A percentile compares a stretch with the other conserved stretches of the same genome.
phyloP scores from a whole-genome alignment of 306 rosid species.

The Rosa rugosa region DNA sequence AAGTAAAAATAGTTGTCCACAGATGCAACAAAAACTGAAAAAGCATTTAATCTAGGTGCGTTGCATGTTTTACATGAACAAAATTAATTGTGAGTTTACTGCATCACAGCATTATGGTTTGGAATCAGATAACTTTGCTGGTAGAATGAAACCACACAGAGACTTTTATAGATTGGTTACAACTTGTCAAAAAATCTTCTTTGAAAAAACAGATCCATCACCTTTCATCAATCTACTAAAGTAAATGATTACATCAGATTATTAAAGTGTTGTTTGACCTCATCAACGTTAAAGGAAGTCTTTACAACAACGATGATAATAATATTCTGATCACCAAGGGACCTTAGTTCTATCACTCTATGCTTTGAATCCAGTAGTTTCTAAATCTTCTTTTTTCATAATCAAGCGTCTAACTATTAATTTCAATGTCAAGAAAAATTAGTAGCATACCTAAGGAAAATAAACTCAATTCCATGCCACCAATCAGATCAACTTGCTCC shows the following conservation, averaged over 20 bases:
- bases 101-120: conserved; percentile 31
- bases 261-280: conserved; percentile 13
- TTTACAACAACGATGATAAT: not conserved
- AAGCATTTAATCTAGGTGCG: too few species aligned
- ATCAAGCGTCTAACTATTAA: conserved; percentile 12
- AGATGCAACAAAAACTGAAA: too few species aligned
- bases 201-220: not conserved
- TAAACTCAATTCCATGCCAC: conserved; percentile 92
- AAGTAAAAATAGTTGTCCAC: too few species aligned
- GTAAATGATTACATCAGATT: conserved; percentile 9
- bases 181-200: not conserved
- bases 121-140: conserved; percentile 3
- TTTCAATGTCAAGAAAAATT: not conserved
- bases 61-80: too few species aligned
- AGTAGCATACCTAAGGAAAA: conserved; percentile 70
- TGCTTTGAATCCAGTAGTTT: not conserved
- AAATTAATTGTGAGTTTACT: conserved; percentile 38
- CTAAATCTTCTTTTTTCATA: not conserved
- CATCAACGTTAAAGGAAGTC: not conserved
- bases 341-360: not conserved
- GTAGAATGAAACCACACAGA: not conserved
- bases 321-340: conserved; percentile 6
- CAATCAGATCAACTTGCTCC: conserved; percentile 89
- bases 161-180: not conserved
- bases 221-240: not conserved